Conservation (phyloP, 228 moss, liverwort and hornwort genomes). For the Sphagnum fallax region DNA sequence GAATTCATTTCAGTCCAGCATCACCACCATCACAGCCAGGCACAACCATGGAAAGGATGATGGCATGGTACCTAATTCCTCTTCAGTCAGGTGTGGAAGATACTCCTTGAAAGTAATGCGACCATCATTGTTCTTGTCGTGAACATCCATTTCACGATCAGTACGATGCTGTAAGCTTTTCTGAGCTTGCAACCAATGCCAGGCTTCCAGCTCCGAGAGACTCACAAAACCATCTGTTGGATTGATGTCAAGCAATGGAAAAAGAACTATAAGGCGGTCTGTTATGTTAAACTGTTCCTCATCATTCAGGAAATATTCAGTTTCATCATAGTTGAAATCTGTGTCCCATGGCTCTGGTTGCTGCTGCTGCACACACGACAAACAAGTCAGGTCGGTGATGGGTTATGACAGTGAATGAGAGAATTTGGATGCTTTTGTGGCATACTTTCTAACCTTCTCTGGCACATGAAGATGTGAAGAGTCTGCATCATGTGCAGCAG, state of each 20-base stretch:
- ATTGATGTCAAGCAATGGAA: slow-evolving; percentile 60
- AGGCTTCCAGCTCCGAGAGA: slow-evolving; percentile 55
- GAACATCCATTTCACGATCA: slow-evolving; percentile 50
- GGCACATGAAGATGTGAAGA: too few relatives aligned
- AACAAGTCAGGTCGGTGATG: too few relatives aligned
- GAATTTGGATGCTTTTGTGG: too few relatives aligned
- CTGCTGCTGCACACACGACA: slow-evolving; percentile 3
- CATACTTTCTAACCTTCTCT: too few relatives aligned
- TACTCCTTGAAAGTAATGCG: slow-evolving; percentile 59
- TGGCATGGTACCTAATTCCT: slow-evolving; percentile 25
- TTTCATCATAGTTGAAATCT: slow-evolving; percentile 39
- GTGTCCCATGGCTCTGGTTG: slow-evolving; percentile 24
- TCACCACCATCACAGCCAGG: too few relatives aligned
- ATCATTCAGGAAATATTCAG: slow-evolving; percentile 60
- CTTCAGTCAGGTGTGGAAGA: slow-evolving; percentile 46
- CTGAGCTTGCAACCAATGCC: slow-evolving; percentile 59
- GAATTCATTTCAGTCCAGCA: too few relatives aligned
- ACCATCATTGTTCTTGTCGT: slow-evolving; percentile 58
- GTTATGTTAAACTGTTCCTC: slow-evolving; percentile 67
- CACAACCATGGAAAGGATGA: too few relatives aligned
- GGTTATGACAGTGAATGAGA: too few relatives aligned
- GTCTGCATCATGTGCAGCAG: too few relatives aligned
- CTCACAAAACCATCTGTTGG: slow-evolving; percentile 53
- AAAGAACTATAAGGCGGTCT: slow-evolving; percentile 47
- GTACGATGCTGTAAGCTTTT: slow-evolving; percentile 54